Evolutionary conservation across 768 basidiomycete genomes (phyloP), one percentile per base, ranked within the genome.

Genomic region (Pleurotus pulmonarius): DNA sequence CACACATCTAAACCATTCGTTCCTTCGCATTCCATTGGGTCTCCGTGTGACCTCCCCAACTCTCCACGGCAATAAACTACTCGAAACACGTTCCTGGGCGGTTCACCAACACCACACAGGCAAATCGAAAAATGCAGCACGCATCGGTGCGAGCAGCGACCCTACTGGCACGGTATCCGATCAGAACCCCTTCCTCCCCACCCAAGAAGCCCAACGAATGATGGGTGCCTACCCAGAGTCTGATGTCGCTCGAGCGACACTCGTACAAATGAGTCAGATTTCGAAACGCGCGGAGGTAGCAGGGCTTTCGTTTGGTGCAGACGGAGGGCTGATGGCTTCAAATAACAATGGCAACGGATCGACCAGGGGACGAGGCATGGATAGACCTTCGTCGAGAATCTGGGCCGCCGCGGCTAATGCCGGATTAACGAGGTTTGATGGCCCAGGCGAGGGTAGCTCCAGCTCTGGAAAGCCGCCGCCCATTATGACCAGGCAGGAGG

Each of bases 181-280:
- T 56, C 63, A 61, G 5, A 78, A 79, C 59, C 76, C 79, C 16
- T 88, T 88, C 67, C 65, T 88, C 25, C 81, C 84, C 24, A 73
- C 78, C 9, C 78, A 79, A 40, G 81, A 83, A 61, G 78, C 81
- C 12, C 83, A 83, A 58, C 76, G 80, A 12, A 68, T 71, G 58
- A 69, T 73, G 58, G 68, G 67, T 44, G 67, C 69, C 29, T 82
- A 81, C 59, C 73, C 75, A 9, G 83, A 82, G 62, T 70, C 73
- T n/a, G 76, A 82, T 37, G 79, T 89, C 46, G 88, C 86, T 3
- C 80, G 83, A 20, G 86, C 85, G 13, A 82, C 84, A 51, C 79
- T 91, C 57, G 76, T 83, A 62, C 88, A 89, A 67, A 87, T 92
- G 84, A 90, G 85, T 69, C 89, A 90, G 65, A 80, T 88, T 60